Evolutionary conservation across 805 yeast species (phyloP).

Genomic region (Naumovozyma castellii): DNA sequence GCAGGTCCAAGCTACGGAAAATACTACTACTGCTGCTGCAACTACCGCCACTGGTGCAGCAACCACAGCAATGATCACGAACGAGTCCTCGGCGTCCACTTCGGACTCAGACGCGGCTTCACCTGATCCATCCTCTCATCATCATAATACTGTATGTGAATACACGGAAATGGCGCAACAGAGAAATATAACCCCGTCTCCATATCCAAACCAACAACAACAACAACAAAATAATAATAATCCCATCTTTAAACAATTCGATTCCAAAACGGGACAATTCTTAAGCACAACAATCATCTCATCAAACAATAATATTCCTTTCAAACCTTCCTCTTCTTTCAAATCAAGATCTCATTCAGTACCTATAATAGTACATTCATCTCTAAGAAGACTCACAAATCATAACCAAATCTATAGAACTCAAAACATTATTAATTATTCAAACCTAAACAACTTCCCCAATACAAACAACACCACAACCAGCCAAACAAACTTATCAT

Average conservation of each 20-base stretch:
- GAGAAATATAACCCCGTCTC: conserved; percentile 4
- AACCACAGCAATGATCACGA: neutral
- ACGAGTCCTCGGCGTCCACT: too few relatives aligned
- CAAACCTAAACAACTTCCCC: conserved; percentile 3
- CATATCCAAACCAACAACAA: neutral
- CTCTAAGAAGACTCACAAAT: conserved; percentile 18
- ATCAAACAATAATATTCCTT: neutral
- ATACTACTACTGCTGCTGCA: neutral
- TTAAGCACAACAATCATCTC: conserved; percentile 4
- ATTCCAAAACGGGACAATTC: conserved; percentile 26
- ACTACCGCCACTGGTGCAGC: too few relatives aligned
- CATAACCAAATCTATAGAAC: conserved; percentile 1
- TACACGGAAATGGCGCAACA: conserved; percentile 5
- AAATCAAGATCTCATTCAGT: conserved; percentile 26
- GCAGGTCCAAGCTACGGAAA: neutral
- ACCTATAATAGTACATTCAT: conserved; percentile 28
- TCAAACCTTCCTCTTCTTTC: neutral
- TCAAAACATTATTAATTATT: conserved; percentile 1
- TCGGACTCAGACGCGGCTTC: too few relatives aligned
- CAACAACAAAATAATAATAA: neutral
- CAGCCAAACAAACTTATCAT: conserved; percentile 5
- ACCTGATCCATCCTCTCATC: too few relatives aligned
- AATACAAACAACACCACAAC: conserved; percentile 3
- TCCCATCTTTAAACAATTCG: conserved; percentile 25
- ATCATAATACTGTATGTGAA: too few relatives aligned